phyloP scores from a whole-genome alignment of 345 rosid genomes.

The Mercurialis annua region DNA sequence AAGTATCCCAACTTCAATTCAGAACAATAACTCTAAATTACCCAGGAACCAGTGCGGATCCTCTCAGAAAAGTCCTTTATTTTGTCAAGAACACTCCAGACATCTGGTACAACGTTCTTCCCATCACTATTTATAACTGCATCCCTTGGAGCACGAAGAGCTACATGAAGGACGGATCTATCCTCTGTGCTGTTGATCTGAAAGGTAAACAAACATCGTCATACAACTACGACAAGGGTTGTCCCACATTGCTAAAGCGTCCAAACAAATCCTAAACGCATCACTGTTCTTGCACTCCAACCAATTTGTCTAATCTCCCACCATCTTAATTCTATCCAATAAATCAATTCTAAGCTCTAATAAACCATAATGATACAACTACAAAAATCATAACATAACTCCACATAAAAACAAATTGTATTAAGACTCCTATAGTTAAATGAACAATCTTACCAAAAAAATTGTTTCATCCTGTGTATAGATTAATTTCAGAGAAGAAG shows the following conservation, averaged over 20 bases:
- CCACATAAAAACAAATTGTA: too few species aligned
- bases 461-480: too few species aligned
- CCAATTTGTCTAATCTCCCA: too few species aligned
- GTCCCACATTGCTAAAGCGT: neutral
- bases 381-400: too few species aligned
- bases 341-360: too few species aligned
- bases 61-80: constrained; percentile 82
- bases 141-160: constrained; percentile 88
- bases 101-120: constrained; percentile 82
- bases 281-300: too few species aligned
- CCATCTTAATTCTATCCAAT: too few species aligned
- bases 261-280: neutral
- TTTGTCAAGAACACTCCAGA: constrained; percentile 90
- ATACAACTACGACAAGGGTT: too few species aligned
- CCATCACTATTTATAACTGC: constrained; percentile 72
- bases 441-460: too few species aligned
- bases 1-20: constrained; percentile 9
- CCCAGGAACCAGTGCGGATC: constrained; percentile 91
- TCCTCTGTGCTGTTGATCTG: constrained; percentile 94
- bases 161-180: constrained; percentile 93
- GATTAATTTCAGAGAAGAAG: neutral
- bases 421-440: too few species aligned
- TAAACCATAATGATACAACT: too few species aligned
- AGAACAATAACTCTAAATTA: constrained; percentile 29
- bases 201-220: constrained; percentile 12